These are phyloP conservation scores for Mrakia blollopis DNA, from an alignment of 768 basidiomycete species.

Conservation along the genomic window DNA sequence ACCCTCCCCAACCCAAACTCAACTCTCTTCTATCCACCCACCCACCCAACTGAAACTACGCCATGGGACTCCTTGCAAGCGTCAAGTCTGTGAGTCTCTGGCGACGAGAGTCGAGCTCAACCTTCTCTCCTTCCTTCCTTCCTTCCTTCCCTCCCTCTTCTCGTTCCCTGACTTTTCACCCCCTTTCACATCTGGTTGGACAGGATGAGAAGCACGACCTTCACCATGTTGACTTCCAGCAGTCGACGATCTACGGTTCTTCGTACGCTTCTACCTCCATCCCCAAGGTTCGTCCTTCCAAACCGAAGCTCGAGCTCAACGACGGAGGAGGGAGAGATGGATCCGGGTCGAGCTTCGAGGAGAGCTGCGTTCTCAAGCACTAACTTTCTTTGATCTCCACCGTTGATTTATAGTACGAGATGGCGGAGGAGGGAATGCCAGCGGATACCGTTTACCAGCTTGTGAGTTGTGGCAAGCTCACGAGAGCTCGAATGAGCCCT, in stretches of 20 bases:
- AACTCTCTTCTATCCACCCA: not conserved
- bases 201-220: not conserved
- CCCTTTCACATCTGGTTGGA: too few species aligned
- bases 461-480: not conserved
- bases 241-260: constrained; percentile 32
- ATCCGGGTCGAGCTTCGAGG: too few species aligned
- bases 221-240: constrained; percentile 17
- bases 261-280: constrained; percentile 10
- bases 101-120: not conserved
- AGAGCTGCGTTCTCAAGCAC: too few species aligned
- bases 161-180: not conserved
- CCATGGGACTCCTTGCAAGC: constrained; percentile 23
- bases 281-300: not conserved
- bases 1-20: not conserved
- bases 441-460: constrained; percentile 18
- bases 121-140: not conserved
- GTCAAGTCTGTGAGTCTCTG: constrained; percentile 12
- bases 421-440: constrained; percentile 35
- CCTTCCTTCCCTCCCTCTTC: not conserved
- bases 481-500: not conserved
- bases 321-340: too few species aligned
- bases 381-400: not conserved
- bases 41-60: not conserved
- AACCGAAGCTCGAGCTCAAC: too few species aligned
- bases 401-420: constrained; percentile 27